Conservation (phyloP, 345 rosid species). For the Geranium rotundifolium region DNA sequence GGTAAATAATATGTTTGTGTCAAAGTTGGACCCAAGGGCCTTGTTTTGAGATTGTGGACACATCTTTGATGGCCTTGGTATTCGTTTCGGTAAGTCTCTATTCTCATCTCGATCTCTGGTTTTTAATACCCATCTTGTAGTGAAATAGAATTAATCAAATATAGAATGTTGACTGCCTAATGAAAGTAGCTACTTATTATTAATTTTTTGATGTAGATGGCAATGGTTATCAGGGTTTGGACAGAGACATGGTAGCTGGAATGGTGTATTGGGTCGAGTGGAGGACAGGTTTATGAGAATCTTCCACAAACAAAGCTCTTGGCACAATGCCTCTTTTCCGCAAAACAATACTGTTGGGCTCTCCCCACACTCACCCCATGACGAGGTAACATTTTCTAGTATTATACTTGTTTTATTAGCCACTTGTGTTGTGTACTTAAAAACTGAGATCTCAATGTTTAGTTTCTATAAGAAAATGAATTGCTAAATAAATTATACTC, state of each 20-base stretch:
- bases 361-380: constrained; percentile 11
- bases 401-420: neutral
- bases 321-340: constrained; percentile 6
- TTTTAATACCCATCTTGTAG: neutral
- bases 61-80: neutral
- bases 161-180: neutral
- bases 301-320: constrained; percentile 4
- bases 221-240: too few species aligned
- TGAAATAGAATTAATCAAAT: neutral
- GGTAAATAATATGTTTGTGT: neutral
- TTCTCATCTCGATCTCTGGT: neutral
- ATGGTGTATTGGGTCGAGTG: constrained; percentile 1
- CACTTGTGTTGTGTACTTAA: neutral
- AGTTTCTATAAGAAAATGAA: neutral
- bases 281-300: constrained; percentile 22
- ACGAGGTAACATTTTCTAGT: neutral
- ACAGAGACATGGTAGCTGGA: neutral
- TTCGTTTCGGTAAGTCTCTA: neutral
- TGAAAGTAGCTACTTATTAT: too few species aligned
- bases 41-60: neutral
- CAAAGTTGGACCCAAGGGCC: neutral
- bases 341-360: constrained; percentile 9
- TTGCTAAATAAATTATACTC: neutral
- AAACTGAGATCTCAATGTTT: neutral
- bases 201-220: too few species aligned